Percentiles rank a stretch among this genome's conserved stretches.
Conservation (phyloP, 148 eudicot species). For the Persicaria maculosa region DNA sequence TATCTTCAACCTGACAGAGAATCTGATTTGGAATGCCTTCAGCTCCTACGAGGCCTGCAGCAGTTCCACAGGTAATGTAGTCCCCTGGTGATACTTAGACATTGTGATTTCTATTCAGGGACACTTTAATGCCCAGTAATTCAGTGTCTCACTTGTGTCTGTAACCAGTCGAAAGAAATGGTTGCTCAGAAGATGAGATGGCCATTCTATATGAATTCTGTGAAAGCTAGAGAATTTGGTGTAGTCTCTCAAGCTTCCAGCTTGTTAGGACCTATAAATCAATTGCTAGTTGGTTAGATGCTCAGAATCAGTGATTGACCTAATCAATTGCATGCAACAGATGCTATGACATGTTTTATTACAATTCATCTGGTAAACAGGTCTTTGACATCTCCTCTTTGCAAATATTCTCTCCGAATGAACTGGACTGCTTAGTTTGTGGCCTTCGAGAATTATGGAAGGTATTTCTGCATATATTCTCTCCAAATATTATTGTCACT, state of each 20-base stretch:
- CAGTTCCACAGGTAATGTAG: slow-evolving; percentile 53
- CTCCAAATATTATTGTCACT: not conserved
- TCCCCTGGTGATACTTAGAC: not conserved
- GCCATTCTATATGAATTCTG: slow-evolving; percentile 58
- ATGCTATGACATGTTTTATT: not conserved
- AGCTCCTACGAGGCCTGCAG: slow-evolving; percentile 63
- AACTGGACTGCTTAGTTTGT: slow-evolving; percentile 89
- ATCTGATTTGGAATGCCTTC: slow-evolving; percentile 75
- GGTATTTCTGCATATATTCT: slow-evolving; percentile 34
- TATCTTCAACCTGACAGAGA: slow-evolving; percentile 87
- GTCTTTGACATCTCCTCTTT: slow-evolving; percentile 78
- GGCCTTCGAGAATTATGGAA: slow-evolving; percentile 97
- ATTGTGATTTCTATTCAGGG: not conserved
- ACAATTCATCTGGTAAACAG: slow-evolving; percentile 28
- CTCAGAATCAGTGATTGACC: not conserved
- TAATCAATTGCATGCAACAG: not conserved
- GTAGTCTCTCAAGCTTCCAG: no score
- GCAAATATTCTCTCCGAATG: slow-evolving; percentile 86
- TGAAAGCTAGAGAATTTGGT: slow-evolving; percentile 77
- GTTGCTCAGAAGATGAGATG: slow-evolving; percentile 53
- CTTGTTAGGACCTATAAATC: not conserved
- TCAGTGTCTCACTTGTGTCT: slow-evolving; percentile 17
- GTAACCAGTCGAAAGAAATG: slow-evolving; percentile 58
- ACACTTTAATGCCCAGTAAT: not conserved
- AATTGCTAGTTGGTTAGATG: not conserved